Conservation (phyloP, 352 stramenopile genomes). For the Globisporangium polare region DNA sequence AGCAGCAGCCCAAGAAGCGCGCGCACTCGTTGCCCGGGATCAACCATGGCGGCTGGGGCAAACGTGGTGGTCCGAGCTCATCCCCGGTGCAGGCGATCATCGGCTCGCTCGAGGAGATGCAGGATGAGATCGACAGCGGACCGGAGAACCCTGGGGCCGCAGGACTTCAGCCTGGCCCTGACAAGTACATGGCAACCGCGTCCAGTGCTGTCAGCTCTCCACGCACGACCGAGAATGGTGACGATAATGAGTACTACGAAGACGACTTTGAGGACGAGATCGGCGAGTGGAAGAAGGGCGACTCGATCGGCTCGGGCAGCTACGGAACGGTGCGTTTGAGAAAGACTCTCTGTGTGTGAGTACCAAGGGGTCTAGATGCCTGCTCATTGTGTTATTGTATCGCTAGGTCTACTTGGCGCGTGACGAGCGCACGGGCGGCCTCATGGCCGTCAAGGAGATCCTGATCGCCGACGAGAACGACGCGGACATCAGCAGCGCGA, state of each 20-base stretch:
- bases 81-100: slow-evolving; percentile 1
- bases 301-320: slow-evolving; percentile 54
- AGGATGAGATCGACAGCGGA: slow-evolving; percentile 3
- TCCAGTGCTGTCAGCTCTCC: background rate
- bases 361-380: background rate
- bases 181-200: background rate
- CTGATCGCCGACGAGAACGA: slow-evolving; percentile 37
- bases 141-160: background rate
- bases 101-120: slow-evolving; percentile 9
- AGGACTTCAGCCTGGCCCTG: background rate
- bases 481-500: slow-evolving; percentile 31
- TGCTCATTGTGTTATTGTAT: background rate
- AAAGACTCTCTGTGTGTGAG: background rate
- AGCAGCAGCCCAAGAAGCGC: slow-evolving; percentile 9
- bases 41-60: slow-evolving; percentile 6
- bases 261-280: slow-evolving; percentile 44
- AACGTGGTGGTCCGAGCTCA: background rate
- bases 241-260: slow-evolving; percentile 23
- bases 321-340: slow-evolving; percentile 45
- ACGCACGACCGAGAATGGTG: background rate
- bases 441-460: slow-evolving; percentile 85
- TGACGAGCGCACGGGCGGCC: slow-evolving; percentile 82
- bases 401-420: slow-evolving; percentile 86
- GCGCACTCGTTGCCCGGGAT: slow-evolving; percentile 14
- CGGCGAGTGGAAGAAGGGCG: slow-evolving; percentile 53